Base-by-base conservation (phyloP, 2,329 filamentous ascomycete genomes). In the Neonectria neomacrospora region DNA sequence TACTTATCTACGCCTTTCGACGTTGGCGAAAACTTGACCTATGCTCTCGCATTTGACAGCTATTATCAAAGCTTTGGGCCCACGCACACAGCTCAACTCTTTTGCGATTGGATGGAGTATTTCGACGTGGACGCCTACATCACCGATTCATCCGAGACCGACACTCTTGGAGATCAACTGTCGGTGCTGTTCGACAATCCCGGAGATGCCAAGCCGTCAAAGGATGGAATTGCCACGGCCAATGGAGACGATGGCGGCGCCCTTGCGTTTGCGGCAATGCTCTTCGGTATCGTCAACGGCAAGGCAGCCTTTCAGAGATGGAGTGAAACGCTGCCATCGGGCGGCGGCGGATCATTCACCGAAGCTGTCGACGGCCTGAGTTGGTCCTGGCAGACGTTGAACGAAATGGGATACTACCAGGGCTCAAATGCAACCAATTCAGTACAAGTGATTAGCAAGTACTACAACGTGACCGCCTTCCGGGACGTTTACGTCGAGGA, bases 341-440 rank as follows among this genome's bases (percentile, higher is more conserved):
- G 28, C n/a, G 22, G 45, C 32, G 26, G 51, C 32, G 16, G 5
- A 4, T 1, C 54, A 61, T 71, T 73, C 32, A 68, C 80, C 20
- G 76, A 78, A 67, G 69, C 73, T 26, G 56, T 67, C 9, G 65
- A 67, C 26, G 42, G 42, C 55, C 41, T 48, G 10, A 67, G 63
- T 26, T 69, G 67, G 67, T 48, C 20, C 3, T 69, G 65, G 65
- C 67, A 69, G 44, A 55, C 59, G 3, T 5, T 64, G 6, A 53
- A 58, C 20, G 42, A 69, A 28, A 39, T 60, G 26, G 67, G 65
- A 2, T 59, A 59, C 45, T 65, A 66, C 53, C 65, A 65, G 23
- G 65, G 50, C 12, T 65, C 62, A 12, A 64, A 67, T 32, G n/a
- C 58, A 10, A 52, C 42, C 53, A 63, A 67, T 30, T 47, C 61